Base-by-base conservation (phyloP, 2,329 filamentous ascomycete genomes). In the Geosmithia putterillii region DNA sequence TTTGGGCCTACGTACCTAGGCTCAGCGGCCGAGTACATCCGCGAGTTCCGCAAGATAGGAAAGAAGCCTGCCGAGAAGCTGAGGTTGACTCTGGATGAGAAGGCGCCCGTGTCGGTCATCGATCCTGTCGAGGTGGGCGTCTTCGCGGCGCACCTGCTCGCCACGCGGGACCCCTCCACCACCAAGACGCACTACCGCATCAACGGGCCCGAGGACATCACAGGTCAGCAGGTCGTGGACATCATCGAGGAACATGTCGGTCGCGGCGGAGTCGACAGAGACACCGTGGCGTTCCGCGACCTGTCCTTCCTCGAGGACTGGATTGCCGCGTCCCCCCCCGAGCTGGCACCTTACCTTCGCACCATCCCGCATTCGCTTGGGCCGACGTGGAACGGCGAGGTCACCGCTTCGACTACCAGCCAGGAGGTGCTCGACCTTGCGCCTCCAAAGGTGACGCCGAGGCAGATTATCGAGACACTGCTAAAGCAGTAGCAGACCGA, bases 151-250 rank as follows among this genome's bases (percentile, higher is more conserved):
- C 51, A 53, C 40, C 56, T 67, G 1, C 42, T 66, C 20, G 40
- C 18, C 9, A n/a, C 23, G 15, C 7, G 58, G 0, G 51, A 66
- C 18, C 19, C 46, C 12, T 18, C 49, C 2, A 20, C 18, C 2
- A 56, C 60, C 42, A 50, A 52, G 14, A 54, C 56, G 4, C 59
- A 51, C 42, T 66, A 65, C 28, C 54, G 63, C 14, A 14, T 66
- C 17, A 67, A 64, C 45, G 63, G 64, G 2, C 63, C 62, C 0
- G 57, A 60, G 41, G 61, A 65, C 34, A 51, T 66, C 7, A 64
- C 56, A 3, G 64, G 63, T 1, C 44, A 47, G 3, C 47, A 63
- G 23, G 44, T 64, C 39, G 57, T 64, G 0, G 41, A 48, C 2
- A 43, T 67, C 52, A 47, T 61, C 5, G 63, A 66, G 52, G 21